A percentile compares a stretch with the other conserved stretches of the same genome.
phyloP scores from a whole-genome alignment of 495 filamentous ascomycete genomes.

The Penicillium silybi region DNA sequence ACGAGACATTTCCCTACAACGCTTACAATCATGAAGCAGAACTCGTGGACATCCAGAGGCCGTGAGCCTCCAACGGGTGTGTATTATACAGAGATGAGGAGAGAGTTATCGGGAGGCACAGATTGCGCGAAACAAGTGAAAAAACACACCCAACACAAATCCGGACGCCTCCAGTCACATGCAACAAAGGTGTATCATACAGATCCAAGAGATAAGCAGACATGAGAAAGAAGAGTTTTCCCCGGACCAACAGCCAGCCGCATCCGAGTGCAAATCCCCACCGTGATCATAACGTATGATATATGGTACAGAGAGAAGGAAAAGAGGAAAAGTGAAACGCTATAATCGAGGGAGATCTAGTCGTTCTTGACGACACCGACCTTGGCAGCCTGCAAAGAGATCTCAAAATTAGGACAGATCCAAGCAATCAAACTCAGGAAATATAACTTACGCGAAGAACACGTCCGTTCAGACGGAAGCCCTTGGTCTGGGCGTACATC shows the following conservation, averaged over 20 bases:
- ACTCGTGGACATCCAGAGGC: conserved; percentile 4
- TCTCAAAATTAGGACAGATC: conserved; percentile 11
- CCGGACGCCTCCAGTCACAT: conserved; percentile 36
- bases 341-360: conserved; percentile 28
- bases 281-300: conserved; percentile 36
- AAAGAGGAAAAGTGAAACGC: conserved; percentile 9
- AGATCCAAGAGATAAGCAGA: conserved; percentile 30
- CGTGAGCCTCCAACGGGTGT: conserved; percentile 6
- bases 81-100: conserved; percentile 38
- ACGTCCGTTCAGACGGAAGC: conserved; percentile 86
- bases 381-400: conserved; percentile 65
- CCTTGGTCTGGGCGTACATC: conserved; percentile 92
- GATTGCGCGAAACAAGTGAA: conserved; percentile 22
- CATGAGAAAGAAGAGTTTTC: conserved; percentile 20
- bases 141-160: conserved; percentile 23
- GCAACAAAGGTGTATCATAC: conserved; percentile 41
- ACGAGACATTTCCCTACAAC: conserved; percentile 2
- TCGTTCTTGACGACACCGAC: conserved; percentile 83
- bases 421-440: not conserved
- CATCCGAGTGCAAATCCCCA: conserved; percentile 24
- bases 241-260: conserved; percentile 22
- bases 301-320: conserved; percentile 42
- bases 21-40: not conserved
- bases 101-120: conserved; percentile 27
- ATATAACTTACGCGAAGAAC: conserved; percentile 63